A percentile compares a stretch with the other conserved stretches of the same genome.
These are phyloP conservation scores for Lipomyces starkeyi DNA, from an alignment of 805 yeast genomes.

Conservation along the genomic window DNA sequence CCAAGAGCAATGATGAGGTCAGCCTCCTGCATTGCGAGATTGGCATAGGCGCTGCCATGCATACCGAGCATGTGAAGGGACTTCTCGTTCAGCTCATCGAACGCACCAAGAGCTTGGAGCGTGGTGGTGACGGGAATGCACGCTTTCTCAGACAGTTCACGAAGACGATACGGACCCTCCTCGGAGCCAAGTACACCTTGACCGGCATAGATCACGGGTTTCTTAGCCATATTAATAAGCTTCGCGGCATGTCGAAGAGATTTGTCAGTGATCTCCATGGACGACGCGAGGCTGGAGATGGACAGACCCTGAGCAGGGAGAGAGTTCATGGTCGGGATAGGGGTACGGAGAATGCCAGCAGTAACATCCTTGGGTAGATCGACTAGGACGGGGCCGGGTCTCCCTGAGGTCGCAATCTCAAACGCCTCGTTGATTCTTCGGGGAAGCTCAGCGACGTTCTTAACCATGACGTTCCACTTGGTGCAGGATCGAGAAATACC, in stretches of 20 bases:
- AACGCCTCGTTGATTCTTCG: constrained; percentile 96
- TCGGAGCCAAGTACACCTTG: constrained; percentile 82
- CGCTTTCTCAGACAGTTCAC: constrained; percentile 88
- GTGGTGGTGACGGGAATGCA: constrained; percentile 96
- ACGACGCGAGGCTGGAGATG: constrained; percentile 69
- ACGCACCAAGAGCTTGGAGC: constrained; percentile 91
- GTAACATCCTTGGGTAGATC: constrained; percentile 98
- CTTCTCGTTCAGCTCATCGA: constrained; percentile 88
- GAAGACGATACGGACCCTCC: constrained; percentile 78
- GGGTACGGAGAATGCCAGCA: constrained; percentile 81
- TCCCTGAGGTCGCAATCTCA: constrained; percentile 92
- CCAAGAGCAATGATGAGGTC: constrained; percentile 94
- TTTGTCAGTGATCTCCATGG: constrained; percentile 73
- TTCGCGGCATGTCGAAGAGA: constrained; percentile 78
- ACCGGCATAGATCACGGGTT: constrained; percentile 90
- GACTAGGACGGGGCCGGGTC: constrained; percentile 98
- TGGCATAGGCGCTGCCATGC: constrained; percentile 98
- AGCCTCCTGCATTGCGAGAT: constrained; percentile 90
- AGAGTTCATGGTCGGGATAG: constrained; percentile 78
- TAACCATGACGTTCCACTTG: constrained; percentile 99
- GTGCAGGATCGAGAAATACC: constrained; percentile 98
- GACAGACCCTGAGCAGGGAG: constrained; percentile 55
- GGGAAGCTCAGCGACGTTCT: constrained; percentile 91
- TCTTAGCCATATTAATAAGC: constrained; percentile 79
- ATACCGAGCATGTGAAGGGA: constrained; percentile 96